Evolutionary conservation across 495 filamentous ascomycete species (phyloP), one percentile per base, ranked within the genome.

Genomic region (Penicillium lividum): DNA sequence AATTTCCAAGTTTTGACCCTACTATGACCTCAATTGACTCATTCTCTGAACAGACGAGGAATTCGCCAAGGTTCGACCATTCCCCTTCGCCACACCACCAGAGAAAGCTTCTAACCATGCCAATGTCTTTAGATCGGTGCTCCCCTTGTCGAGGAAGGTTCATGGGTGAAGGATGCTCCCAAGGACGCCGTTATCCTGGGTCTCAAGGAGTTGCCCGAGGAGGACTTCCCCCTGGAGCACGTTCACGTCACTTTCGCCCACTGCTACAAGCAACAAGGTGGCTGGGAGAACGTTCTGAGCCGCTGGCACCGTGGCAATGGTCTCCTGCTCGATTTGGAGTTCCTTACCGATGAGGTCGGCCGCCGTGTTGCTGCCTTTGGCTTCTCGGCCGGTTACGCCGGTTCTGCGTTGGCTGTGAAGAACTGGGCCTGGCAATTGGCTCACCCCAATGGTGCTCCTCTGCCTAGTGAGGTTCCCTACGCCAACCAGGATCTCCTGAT

Each of bases 141-240:
- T 28, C 86, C 77, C 4, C 78, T 97, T n/a, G 89, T 97, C 5
- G 84, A 86, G 15, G 87, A 90, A 65, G 87, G 89, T 30, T 90
- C 85, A 47, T 98, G 94, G 93, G 79, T 79, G 42, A 76, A 73
- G 64, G 78, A 81, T 67, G 90, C 86, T 0, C 91, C 94, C 25
- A 77, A 81, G 61, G 85, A 91, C 56, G 84, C 93, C 66, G 90
- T 92, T 66, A 91, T 96, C 64, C 81, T 97, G 59, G 93, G 94
- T 38, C 81, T 98, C 49, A 98, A 98, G 82, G 94, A 97, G 78
- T 81, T 97, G 15, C 90, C 90, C 7, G 92, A 95, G 68, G 89
- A 96, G 64, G 85, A 87, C 33, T 92, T 92, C 68, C 92, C 93
- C 36, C 84, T 97, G 50, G 86, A 88, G 76, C 91, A 98, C 65